phyloP scores from a whole-genome alignment of 306 rosid genomes.

The Ochetophila trinervis region DNA sequence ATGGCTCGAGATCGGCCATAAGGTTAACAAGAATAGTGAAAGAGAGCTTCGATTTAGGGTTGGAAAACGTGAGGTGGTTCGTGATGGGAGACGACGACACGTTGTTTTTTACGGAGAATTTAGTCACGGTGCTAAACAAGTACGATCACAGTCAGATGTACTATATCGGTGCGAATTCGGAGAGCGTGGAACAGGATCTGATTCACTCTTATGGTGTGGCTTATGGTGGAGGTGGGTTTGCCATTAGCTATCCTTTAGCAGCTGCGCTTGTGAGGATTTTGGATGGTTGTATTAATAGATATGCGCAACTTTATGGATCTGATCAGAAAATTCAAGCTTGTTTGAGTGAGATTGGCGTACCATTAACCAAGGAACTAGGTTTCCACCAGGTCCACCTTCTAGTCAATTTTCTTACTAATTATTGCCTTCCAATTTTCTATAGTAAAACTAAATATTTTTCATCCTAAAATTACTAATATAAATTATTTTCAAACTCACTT shows the following conservation, averaged over 20 bases:
- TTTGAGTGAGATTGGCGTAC: slow-evolving; percentile 56
- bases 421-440: too few relatives aligned
- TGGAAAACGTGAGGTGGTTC: slow-evolving; percentile 57
- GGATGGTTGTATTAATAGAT: slow-evolving; percentile 63
- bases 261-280: slow-evolving; percentile 43
- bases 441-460: background rate
- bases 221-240: slow-evolving; percentile 70
- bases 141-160: slow-evolving; percentile 71
- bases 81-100: slow-evolving; percentile 79
- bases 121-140: slow-evolving; percentile 45
- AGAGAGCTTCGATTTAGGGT: slow-evolving; percentile 58
- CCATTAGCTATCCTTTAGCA: slow-evolving; percentile 57
- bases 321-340: slow-evolving; percentile 63
- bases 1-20: slow-evolving; percentile 55
- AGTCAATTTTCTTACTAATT: too few relatives aligned
- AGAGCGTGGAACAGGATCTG: slow-evolving; percentile 60
- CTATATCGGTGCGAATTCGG: slow-evolving; percentile 61
- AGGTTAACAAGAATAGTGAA: slow-evolving; percentile 59
- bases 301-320: slow-evolving; percentile 42
- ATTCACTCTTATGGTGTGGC: slow-evolving; percentile 50
- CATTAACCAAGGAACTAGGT: slow-evolving; percentile 52
- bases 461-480: background rate
- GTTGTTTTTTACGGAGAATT: slow-evolving; percentile 49
- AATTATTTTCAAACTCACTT: too few relatives aligned
- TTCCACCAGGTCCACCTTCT: slow-evolving; percentile 54